Evolutionary conservation across 78 protist genomes (phyloP).

Genomic region (Dictyostelium capitatum): DNA sequence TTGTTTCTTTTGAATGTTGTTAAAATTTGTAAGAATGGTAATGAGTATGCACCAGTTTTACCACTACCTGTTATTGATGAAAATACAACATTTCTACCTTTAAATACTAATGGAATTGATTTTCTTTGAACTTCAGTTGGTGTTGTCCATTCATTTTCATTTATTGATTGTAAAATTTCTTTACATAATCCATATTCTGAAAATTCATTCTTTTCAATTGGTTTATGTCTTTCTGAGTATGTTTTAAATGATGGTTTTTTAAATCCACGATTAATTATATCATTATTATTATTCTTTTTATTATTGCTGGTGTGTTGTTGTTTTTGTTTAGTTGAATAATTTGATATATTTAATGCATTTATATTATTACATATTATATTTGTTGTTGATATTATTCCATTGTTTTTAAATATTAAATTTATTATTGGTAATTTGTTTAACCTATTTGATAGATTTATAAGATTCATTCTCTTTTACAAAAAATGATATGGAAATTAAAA

Average conservation of each 20-base stretch:
- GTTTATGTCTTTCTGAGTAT: slow-evolving; percentile 2
- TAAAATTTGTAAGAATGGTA: slow-evolving; percentile 61
- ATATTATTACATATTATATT: no score
- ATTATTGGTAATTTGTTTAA: neutral
- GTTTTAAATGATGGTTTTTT: slow-evolving; percentile 12
- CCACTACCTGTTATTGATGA: slow-evolving; percentile 67
- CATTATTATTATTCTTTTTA: neutral
- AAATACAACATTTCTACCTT: slow-evolving; percentile 42
- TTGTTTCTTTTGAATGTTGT: slow-evolving; percentile 6
- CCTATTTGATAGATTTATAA: neutral
- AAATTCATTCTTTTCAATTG: neutral
- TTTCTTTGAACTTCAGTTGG: slow-evolving; percentile 59
- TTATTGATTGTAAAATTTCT: slow-evolving; percentile 23
- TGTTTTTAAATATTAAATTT: no score
- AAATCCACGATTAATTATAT: neutral
- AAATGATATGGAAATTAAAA: no score
- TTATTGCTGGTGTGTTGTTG: neutral
- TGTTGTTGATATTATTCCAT: neutral
- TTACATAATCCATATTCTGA: neutral
- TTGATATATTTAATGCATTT: neutral
- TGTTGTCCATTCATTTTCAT: slow-evolving; percentile 26
- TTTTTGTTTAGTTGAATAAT: neutral
- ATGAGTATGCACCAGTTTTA: slow-evolving; percentile 48
- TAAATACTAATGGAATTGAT: slow-evolving; percentile 41
- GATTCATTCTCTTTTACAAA: neutral